Conservation (phyloP, 352 stramenopile genomes). For the Aphanomyces stellatus region DNA sequence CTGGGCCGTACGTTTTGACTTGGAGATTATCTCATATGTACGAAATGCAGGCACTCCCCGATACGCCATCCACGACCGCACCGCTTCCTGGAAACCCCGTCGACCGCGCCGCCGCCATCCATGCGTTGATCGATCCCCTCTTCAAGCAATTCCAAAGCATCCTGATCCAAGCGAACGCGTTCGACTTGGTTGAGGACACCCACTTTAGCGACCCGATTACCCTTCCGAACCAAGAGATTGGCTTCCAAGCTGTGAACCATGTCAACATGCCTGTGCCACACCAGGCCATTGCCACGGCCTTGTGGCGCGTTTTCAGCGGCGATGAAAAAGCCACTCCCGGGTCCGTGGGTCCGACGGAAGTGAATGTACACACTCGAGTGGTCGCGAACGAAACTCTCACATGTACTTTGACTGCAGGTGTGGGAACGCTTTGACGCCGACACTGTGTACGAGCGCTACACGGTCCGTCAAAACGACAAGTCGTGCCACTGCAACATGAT, state of each 20-base stretch:
- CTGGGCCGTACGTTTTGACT: background rate
- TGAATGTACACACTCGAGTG: background rate
- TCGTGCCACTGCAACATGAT: background rate
- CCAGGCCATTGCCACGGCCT: background rate
- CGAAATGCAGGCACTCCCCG: too few species aligned
- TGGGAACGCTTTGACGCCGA: background rate
- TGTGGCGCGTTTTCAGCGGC: background rate
- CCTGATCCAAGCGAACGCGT: background rate
- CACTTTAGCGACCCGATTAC: background rate
- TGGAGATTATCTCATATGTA: too few species aligned
- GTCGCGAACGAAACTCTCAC: too few species aligned
- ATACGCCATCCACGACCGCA: too few species aligned
- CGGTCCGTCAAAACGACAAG: too few species aligned
- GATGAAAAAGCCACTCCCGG: too few species aligned
- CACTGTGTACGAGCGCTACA: background rate
- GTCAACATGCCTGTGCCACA: background rate
- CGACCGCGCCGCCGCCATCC: background rate
- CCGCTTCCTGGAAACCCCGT: background rate
- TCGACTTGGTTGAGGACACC: background rate
- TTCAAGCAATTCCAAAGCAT: background rate
- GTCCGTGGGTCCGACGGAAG: background rate
- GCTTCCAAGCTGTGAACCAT: background rate
- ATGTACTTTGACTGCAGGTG: background rate
- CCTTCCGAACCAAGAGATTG: background rate
- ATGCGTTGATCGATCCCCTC: background rate